These are phyloP conservation scores for Didymella pinodella DNA, from an alignment of 2,329 filamentous ascomycete genomes.

Conservation along the genomic window DNA sequence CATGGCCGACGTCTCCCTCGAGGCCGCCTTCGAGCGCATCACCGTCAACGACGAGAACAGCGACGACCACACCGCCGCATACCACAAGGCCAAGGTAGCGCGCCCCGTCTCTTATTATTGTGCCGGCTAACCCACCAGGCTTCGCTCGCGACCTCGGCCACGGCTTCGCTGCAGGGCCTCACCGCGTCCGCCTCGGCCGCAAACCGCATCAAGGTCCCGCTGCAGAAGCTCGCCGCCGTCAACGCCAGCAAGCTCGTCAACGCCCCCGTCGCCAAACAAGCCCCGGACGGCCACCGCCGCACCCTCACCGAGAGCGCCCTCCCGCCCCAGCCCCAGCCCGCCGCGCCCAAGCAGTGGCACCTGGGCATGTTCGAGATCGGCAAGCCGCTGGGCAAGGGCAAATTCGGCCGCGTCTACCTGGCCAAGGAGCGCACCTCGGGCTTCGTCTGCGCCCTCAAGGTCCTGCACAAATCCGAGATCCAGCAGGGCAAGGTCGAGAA, in stretches of 20 bases:
- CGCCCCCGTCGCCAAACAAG: conserved; percentile 66
- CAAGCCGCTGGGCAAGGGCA: conserved; percentile 83
- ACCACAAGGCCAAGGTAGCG: conserved; percentile 79
- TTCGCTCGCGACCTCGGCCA: conserved; percentile 37
- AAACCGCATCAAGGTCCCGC: conserved; percentile 73
- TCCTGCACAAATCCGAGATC: conserved; percentile 83
- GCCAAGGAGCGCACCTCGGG: conserved; percentile 79
- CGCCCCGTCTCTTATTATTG: conserved; percentile 17
- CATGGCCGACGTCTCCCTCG: conserved; percentile 76
- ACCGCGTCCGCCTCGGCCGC: conserved; percentile 52
- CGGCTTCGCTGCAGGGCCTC: conserved; percentile 58
- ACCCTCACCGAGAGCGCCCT: conserved; percentile 59
- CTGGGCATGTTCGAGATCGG: conserved; percentile 95
- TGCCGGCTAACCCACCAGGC: conserved; percentile 49
- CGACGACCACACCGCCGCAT: conserved; percentile 65
- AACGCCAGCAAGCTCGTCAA: conserved; percentile 63
- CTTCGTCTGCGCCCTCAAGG: conserved; percentile 87
- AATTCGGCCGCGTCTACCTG: conserved; percentile 86
- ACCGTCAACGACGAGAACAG: conserved; percentile 92
- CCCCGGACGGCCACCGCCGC: conserved; percentile 58
- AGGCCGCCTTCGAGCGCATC: conserved; percentile 88
- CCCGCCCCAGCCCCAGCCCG: conserved; percentile 37
- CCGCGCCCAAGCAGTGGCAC: conserved; percentile 69
- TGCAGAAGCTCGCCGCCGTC: conserved; percentile 86
- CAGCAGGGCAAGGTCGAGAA: conserved; percentile 84